A percentile compares a stretch with the other conserved stretches of the same genome.
Evolutionary conservation across 2,329 filamentous ascomycete species (phyloP).

Genomic region (Xylaria sp.): DNA sequence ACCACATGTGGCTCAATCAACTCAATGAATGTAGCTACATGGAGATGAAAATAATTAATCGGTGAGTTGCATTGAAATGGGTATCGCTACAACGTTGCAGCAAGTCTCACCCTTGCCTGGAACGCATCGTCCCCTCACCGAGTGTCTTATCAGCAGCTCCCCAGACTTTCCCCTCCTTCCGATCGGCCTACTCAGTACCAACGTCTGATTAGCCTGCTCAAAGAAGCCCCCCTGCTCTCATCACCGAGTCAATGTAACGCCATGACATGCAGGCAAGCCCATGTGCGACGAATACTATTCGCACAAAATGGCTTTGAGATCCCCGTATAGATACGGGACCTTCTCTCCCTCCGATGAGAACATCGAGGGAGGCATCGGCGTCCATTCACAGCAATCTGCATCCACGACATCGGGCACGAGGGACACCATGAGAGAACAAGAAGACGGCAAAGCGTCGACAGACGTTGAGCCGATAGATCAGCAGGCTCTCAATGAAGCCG

Average conservation of each 20-base stretch:
- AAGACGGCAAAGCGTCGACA: constrained; percentile 19
- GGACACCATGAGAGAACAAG: constrained; percentile 23
- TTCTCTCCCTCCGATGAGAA: constrained; percentile 5
- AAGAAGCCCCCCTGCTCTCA: not conserved
- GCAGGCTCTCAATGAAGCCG: constrained; percentile 44
- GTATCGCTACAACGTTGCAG: constrained; percentile 20
- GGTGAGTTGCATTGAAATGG: no score
- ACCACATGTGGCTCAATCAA: no score
- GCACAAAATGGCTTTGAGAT: constrained; percentile 11
- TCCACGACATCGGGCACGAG: not conserved
- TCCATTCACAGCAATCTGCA: not conserved
- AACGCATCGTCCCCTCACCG: constrained; percentile 6
- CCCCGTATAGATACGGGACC: constrained; percentile 21
- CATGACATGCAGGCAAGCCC: not conserved
- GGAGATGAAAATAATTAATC: not conserved
- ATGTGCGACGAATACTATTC: not conserved
- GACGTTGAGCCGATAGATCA: constrained; percentile 28
- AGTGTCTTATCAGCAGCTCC: not conserved
- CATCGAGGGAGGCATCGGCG: not conserved
- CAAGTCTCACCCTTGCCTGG: constrained; percentile 6
- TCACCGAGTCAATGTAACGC: not conserved
- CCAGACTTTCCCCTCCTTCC: constrained; percentile 13
- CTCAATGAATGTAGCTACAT: no score
- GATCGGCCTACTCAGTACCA: not conserved
- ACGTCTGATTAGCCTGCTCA: constrained; percentile 11